These are phyloP conservation scores for Paramarasmius palmivorus DNA, from an alignment of 1,284 basidiomycete genomes.

Conservation along the genomic window DNA sequence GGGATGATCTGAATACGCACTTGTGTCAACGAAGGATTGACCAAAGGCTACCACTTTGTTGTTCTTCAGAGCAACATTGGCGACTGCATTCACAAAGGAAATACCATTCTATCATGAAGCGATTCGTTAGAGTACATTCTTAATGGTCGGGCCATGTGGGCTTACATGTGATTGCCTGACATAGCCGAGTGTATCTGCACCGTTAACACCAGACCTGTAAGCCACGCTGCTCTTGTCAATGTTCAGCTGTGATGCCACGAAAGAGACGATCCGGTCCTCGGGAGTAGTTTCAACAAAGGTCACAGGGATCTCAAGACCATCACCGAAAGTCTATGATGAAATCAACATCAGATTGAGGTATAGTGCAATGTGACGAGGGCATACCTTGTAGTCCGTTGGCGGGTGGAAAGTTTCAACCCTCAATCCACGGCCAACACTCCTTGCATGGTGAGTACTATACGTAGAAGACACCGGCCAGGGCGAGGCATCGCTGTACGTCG, in stretches of 20 bases:
- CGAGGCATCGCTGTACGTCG: conserved; percentile 15
- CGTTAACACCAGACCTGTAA: conserved; percentile 33
- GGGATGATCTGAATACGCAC: conserved; percentile 17
- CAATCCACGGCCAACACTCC: conserved; percentile 29
- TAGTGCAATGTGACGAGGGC: background rate
- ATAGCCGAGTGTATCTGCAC: conserved; percentile 34
- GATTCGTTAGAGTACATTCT: too few relatives aligned
- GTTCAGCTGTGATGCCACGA: conserved; percentile 32
- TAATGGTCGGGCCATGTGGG: too few relatives aligned
- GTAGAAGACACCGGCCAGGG: conserved; percentile 15
- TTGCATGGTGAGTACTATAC: conserved; percentile 20
- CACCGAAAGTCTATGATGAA: conserved; percentile 39
- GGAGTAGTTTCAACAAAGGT: conserved; percentile 27
- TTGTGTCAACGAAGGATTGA: background rate
- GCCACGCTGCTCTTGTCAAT: conserved; percentile 26
- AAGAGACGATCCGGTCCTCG: conserved; percentile 34
- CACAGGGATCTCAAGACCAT: conserved; percentile 37
- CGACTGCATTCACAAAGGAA: background rate
- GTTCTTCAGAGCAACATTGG: background rate
- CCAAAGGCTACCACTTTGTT: conserved; percentile 1
- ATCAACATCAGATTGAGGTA: background rate
- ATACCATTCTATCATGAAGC: background rate
- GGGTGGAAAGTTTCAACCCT: conserved; percentile 42
- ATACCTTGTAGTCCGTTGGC: conserved; percentile 38
- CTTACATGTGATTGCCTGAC: conserved; percentile 43